Conservation (phyloP, 225 moss, liverwort and hornwort genomes). For the Marchantia paleacea region DNA sequence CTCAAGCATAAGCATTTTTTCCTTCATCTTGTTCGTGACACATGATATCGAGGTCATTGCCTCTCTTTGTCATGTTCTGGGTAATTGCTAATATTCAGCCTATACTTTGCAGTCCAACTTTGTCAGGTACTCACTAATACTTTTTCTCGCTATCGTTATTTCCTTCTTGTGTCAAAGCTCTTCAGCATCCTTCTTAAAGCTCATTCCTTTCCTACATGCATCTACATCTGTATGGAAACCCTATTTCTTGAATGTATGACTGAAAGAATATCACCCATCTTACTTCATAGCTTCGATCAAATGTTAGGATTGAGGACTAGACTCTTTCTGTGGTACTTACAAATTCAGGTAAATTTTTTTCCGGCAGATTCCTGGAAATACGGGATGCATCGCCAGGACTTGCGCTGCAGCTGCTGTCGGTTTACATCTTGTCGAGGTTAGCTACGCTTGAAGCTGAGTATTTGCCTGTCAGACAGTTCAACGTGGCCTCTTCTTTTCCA, state of each 20-base stretch:
- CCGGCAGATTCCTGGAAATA: constrained; percentile 91
- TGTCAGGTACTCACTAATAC: background rate
- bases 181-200: background rate
- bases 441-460: background rate
- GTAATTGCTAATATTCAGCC: background rate
- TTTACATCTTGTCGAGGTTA: constrained; percentile 93
- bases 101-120: background rate
- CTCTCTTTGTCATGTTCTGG: background rate
- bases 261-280: background rate
- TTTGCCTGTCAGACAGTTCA: background rate
- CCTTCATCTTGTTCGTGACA: background rate
- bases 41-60: background rate
- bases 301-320: background rate
- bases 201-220: background rate
- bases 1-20: background rate
- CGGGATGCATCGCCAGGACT: constrained; percentile 94
- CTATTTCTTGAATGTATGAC: background rate
- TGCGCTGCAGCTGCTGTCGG: constrained; percentile 95
- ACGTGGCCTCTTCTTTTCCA: background rate
- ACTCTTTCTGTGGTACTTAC: background rate
- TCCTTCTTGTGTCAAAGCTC: background rate
- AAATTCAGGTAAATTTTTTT: background rate
- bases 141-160: background rate
- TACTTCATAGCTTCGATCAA: constrained; percentile 8
- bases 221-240: background rate